Base-by-base conservation (phyloP, 2,329 filamentous ascomycete genomes). In the Catunica adiposa region DNA sequence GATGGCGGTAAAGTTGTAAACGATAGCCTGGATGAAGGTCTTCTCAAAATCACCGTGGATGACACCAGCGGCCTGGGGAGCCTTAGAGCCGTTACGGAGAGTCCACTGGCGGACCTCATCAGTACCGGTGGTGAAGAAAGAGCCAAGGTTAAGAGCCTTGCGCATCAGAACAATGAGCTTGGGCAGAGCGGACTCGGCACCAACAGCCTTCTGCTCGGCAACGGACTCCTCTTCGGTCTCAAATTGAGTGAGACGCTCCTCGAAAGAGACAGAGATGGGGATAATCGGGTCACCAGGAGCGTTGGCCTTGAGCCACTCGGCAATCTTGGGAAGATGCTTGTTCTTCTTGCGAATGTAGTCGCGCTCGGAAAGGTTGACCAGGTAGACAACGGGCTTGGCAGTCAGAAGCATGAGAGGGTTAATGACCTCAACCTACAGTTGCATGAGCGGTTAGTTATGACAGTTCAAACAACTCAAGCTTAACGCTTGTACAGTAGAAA, bases 61-160 rank as follows among this genome's bases (percentile, higher is more conserved):
- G 60, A 98, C 92, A 77, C 92, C 92, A 38, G 92, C 92, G 50
- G 92, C 92, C 66, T 94, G 86, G 17, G 92, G 92, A n/a, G 92
- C 92, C 76, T 98, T 98, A 67, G 84, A 95, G 63, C 89, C 89
- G 65, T 86, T 89, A 58, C 92, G 82, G 67, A 98, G 88, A 25
- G 92, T 98, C 94, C 92, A 98, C 73, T 98, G 92, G 64, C 92
- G 81, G 61, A 98, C 92, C 73, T 98, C 92, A 67, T 98, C 94
- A 23, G 89, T 72, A 65, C 92, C 92, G 34, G 85, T 89, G 54
- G 92, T 98, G 82, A 98, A 98, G 79, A 98, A 98, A 68, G 86
- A 92, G 67, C 84, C 84, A 44, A 98, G 78, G 71, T 92, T 84
- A 63, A 98, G 76, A 15, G 81, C 82, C 73, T 92, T 89, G 66